Evolutionary conservation across 2,329 filamentous ascomycete genomes (phyloP), one percentile per base, ranked within the genome.

Genomic region (Mycocentrospora acerina): DNA sequence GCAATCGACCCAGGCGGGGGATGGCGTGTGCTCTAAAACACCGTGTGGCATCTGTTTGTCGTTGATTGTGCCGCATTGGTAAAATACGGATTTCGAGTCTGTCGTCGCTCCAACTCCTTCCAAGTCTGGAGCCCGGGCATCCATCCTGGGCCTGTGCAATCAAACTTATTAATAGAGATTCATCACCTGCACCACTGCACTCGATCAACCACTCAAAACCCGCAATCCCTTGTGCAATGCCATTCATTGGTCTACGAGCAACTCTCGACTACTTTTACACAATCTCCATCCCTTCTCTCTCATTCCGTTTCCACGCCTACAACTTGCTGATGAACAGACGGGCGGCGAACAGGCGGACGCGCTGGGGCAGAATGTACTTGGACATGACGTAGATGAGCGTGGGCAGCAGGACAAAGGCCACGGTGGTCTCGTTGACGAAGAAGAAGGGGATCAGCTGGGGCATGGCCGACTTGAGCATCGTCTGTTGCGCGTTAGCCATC

Each of bases 271-370:
- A 63, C 46, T 56, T 64, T 47, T 62, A 64, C 62, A 64, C 44
- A 48, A 40, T 43, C 35, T 45, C 40, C 37, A 34, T 37, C 36
- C 36, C 13, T 24, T 43, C 35, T 37, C 35, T 46, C 40, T 37
- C 10, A 7, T 29, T 12, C 7, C 27, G 2, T 11, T 24, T 13
- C 35, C 24, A 32, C 46, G 43, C 46, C 58, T 67, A 71, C 57
- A 71, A 60, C 65, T 71, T 71, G 66, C 64, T 69, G 60, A 71
- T 71, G 60, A 71, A 71, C 36, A 71, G 59, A 37, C 68, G 61
- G 44, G 67, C 67, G 37, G 58, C 59, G 59, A 68, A 67, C 32
- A 66, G 55, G 51, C 68, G 67, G 44, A 71, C 55, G 42, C 60
- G 62, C 59, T 70, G 63, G 44, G 68, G 68, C 26, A 71, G 63